Percentiles rank a stretch among this genome's conserved stretches.
Conservation (phyloP, 2,329 filamentous ascomycete species). For the Aspergillus ruber region DNA sequence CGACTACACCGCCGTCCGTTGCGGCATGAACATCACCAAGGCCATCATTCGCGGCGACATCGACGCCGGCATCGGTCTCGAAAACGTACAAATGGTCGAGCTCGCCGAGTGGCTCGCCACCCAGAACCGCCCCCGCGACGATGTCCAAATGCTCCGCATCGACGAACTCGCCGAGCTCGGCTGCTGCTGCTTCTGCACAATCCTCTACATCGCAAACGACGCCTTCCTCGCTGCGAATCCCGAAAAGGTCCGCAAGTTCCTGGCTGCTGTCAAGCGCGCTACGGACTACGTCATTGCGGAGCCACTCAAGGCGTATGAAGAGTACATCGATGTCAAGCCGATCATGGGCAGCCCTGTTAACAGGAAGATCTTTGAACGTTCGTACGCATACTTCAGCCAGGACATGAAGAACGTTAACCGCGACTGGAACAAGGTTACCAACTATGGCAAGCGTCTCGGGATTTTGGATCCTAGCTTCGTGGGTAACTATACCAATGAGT, state of each 20-base stretch:
- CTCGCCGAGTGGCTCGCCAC: constrained; percentile 66
- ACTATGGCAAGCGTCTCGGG: constrained; percentile 66
- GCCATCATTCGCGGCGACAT: constrained; percentile 67
- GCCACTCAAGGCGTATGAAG: constrained; percentile 58
- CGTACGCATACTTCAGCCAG: constrained; percentile 67
- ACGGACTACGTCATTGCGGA: constrained; percentile 64
- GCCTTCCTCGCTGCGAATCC: constrained; percentile 60
- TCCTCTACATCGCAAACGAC: constrained; percentile 75
- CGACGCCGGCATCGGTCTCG: constrained; percentile 69
- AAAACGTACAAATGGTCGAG: constrained; percentile 80
- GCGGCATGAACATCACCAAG: constrained; percentile 74
- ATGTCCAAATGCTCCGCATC: constrained; percentile 75
- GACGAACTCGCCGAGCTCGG: constrained; percentile 72
- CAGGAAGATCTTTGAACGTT: constrained; percentile 73
- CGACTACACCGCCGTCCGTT: constrained; percentile 71
- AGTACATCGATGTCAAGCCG: constrained; percentile 67
- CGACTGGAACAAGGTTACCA: constrained; percentile 72
- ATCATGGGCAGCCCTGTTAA: constrained; percentile 62
- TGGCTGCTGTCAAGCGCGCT: constrained; percentile 66
- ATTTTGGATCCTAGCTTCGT: constrained; percentile 58
- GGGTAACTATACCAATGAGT: constrained; percentile 71
- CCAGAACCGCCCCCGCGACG: constrained; percentile 57
- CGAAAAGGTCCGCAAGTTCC: constrained; percentile 60
- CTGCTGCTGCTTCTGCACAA: constrained; percentile 78
- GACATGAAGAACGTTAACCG: constrained; percentile 68